Conservation (phyloP, 1,284 basidiomycete genomes). For the Puccinia coronata region DNA sequence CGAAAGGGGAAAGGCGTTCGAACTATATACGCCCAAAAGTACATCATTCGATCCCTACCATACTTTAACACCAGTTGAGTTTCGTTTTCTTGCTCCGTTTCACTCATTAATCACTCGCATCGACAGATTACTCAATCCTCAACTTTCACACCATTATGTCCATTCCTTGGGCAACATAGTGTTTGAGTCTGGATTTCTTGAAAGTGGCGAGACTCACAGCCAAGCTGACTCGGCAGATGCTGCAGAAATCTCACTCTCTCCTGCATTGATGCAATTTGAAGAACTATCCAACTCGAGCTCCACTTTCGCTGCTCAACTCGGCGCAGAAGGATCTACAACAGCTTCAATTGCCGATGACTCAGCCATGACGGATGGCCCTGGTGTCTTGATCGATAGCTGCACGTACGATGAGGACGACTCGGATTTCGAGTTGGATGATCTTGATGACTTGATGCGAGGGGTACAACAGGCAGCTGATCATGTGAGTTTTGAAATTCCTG, state of each 20-base stretch:
- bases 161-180: slow-evolving; percentile 23
- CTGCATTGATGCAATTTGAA: slow-evolving; percentile 20
- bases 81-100: background rate
- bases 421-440: slow-evolving; percentile 44
- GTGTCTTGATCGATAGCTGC: background rate
- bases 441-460: slow-evolving; percentile 34
- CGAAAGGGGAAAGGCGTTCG: slow-evolving; percentile 40
- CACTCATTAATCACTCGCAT: background rate
- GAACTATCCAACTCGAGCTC: slow-evolving; percentile 8
- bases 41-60: slow-evolving; percentile 45
- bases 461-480: slow-evolving; percentile 48
- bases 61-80: slow-evolving; percentile 48
- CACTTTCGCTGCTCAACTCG: background rate
- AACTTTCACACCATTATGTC: too few species aligned
- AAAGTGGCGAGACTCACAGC: slow-evolving; percentile 41
- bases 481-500: slow-evolving; percentile 24
- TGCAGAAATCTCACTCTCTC: slow-evolving; percentile 36
- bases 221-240: slow-evolving; percentile 36
- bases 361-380: slow-evolving; percentile 28
- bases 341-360: slow-evolving; percentile 40
- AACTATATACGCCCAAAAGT: slow-evolving; percentile 48
- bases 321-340: background rate
- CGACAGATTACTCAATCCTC: background rate
- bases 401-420: slow-evolving; percentile 46
- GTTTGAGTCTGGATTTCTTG: slow-evolving; percentile 46